Percentiles rank a stretch among this genome's conserved stretches.
phyloP scores from a whole-genome alignment of 2,329 filamentous ascomycete genomes.

The Incumbomyces lentus region DNA sequence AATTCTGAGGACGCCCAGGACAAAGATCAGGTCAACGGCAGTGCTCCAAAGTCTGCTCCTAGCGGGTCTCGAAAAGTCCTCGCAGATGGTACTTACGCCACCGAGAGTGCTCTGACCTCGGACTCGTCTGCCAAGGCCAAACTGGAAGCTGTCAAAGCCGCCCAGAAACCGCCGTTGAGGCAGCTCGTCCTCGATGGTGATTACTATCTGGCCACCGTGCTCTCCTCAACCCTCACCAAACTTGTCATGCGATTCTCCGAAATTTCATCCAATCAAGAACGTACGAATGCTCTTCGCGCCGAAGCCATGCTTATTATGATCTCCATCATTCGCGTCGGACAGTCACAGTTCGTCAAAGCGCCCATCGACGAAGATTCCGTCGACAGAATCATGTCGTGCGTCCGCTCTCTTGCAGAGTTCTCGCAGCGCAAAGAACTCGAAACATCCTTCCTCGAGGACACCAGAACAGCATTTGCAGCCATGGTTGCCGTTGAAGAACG shows the following conservation, averaged over 20 bases:
- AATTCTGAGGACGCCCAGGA: constrained; percentile 53
- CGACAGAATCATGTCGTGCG: constrained; percentile 97
- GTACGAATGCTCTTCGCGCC: constrained; percentile 86
- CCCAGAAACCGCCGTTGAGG: constrained; percentile 86
- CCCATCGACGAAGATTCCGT: constrained; percentile 96
- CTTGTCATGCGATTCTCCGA: constrained; percentile 95
- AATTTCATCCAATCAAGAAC: constrained; percentile 72
- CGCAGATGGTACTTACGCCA: constrained; percentile 94
- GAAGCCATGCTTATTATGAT: constrained; percentile 99
- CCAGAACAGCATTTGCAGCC: constrained; percentile 84
- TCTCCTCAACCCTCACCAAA: constrained; percentile 94
- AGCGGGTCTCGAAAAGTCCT: constrained; percentile 76
- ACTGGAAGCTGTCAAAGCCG: constrained; percentile 91
- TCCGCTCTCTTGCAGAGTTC: constrained; percentile 85
- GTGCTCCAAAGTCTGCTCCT: constrained; percentile 56
- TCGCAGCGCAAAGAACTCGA: constrained; percentile 82
- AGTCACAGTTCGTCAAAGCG: constrained; percentile 97
- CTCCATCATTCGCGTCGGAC: constrained; percentile 91
- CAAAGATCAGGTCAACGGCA: constrained; percentile 65
- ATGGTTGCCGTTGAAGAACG: constrained; percentile 98
- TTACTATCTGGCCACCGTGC: constrained; percentile 87
- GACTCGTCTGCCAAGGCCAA: constrained; percentile 81
- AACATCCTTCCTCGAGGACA: constrained; percentile 87
- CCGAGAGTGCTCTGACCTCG: constrained; percentile 89
- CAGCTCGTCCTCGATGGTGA: constrained; percentile 95